Evolutionary conservation across 495 filamentous ascomycete species (phyloP), one percentile per base, ranked within the genome.

Genomic region (Hypoxylon fragiforme): DNA sequence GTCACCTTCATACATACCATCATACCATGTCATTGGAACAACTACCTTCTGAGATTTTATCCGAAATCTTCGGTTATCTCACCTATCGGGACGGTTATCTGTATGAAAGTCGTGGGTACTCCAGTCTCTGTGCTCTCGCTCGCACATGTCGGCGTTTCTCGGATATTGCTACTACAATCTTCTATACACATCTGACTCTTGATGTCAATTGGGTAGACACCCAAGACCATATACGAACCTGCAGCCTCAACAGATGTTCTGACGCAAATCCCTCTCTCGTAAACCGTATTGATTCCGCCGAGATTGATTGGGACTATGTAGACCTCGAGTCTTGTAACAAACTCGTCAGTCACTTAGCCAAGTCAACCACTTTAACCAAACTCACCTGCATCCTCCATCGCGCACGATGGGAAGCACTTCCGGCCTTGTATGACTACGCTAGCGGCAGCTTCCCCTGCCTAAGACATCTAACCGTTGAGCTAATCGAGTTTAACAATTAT

Each of bases 81-180:
- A 38, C 49, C 18, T 11, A 7, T 13, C 34, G 16, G 3, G 15
- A 36, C 12, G 31, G 26, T 11, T 19, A 21, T 7, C 7, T 15
- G 15, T 44, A 43, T n/a, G 16, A 14, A 3, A 13, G 49, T 31
- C 13, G 49, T n/a, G 24, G 38, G 5, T n/a, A 22, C 9, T 31
- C 52, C 12, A 31, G 2, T n/a, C 53, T 56, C 7, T 56, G 53
- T 22, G 44, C 53, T 4, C 44, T 56, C 11, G 53, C 53, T 16
- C 53, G 48, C 21, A 56, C 53, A 4, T 56, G 53, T 5, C 53
- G 44, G 2, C 32, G 22, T 9, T 7, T 56, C 7, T 49, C 38
- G 5, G 21, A 20, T 2, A 14, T 44, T 11, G 44, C 39, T 5
- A 22, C 7, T 13, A n/a, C 13, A 5, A 13, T 49, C 19, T 20